Evolutionary conservation across 306 rosid species (phyloP).

Genomic region (Vicia faba): DNA sequence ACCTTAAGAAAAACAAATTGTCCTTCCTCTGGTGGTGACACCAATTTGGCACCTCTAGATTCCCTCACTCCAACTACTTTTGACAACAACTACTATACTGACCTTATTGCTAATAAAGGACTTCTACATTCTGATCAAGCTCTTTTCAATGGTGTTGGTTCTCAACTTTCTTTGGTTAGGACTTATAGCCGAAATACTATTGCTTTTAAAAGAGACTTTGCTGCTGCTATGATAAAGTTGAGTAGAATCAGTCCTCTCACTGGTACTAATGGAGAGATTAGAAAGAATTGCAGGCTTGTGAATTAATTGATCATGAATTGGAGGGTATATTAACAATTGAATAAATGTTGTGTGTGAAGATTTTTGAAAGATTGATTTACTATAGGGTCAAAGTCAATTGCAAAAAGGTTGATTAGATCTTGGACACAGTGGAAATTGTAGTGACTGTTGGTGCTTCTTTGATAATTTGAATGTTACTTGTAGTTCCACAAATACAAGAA

Average conservation of each 20-base stretch:
- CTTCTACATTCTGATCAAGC: slow-evolving; percentile 79
- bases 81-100: slow-evolving; percentile 62
- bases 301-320: slow-evolving; percentile 39
- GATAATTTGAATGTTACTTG: slow-evolving; percentile 15
- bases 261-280: slow-evolving; percentile 63
- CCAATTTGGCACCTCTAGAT: slow-evolving; percentile 69
- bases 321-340: slow-evolving; percentile 9
- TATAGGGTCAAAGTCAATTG: not conserved
- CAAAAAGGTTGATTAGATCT: slow-evolving; percentile 20
- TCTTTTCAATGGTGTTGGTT: slow-evolving; percentile 53
- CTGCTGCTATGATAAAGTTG: slow-evolving; percentile 75
- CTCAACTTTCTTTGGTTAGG: slow-evolving; percentile 65
- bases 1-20: slow-evolving; percentile 46
- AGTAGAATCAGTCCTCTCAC: slow-evolving; percentile 61
- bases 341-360: not conserved
- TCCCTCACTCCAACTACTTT: slow-evolving; percentile 34
- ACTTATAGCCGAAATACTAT: slow-evolving; percentile 41
- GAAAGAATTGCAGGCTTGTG: slow-evolving; percentile 64
- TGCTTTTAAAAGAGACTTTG: slow-evolving; percentile 58
- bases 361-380: not conserved
- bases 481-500: not conserved
- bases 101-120: slow-evolving; percentile 55
- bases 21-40: slow-evolving; percentile 56
- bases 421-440: not conserved
- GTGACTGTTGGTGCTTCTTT: slow-evolving; percentile 5